Conservation (phyloP, 371 early-diverging fungal species). For the Entomophthora muscae region DNA sequence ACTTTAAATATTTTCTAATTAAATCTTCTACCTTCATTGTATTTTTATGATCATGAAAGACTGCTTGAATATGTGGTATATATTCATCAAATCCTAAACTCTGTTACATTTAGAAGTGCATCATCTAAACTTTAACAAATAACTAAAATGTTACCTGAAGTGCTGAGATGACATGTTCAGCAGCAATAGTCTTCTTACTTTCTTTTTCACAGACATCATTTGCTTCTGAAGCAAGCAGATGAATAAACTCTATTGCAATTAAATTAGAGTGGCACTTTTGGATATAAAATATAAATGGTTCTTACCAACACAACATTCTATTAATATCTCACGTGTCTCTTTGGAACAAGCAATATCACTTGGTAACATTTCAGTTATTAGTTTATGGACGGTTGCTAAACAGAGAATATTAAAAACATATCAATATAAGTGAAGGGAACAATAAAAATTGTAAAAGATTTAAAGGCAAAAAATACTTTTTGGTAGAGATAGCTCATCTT, state of each 20-base stretch:
- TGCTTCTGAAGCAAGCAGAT: slow-evolving; percentile 82
- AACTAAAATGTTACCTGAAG: slow-evolving; percentile 39
- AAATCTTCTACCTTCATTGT: slow-evolving; percentile 42
- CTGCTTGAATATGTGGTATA: slow-evolving; percentile 71
- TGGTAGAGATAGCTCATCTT: slow-evolving; percentile 74
- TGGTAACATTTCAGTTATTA: slow-evolving; percentile 91
- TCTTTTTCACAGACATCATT: slow-evolving; percentile 96
- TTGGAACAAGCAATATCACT: slow-evolving; percentile 75
- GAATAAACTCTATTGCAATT: slow-evolving; percentile 67
- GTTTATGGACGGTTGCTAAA: slow-evolving; percentile 89
- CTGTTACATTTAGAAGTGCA: slow-evolving; percentile 14
- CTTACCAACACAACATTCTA: slow-evolving; percentile 85
- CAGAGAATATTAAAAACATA: too few species aligned
- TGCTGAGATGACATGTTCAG: slow-evolving; percentile 89
- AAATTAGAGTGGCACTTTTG: neutral
- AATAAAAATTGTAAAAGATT: neutral
- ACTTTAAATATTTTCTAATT: slow-evolving; percentile 43
- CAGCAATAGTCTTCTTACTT: slow-evolving; percentile 93
- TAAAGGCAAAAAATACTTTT: slow-evolving; percentile 60
- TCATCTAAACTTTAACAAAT: too few species aligned
- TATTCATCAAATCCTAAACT: slow-evolving; percentile 86
- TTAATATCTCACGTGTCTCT: slow-evolving; percentile 86
- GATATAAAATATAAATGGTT: neutral
- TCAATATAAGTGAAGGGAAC: neutral
- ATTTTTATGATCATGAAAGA: slow-evolving; percentile 76